Evolutionary conservation across 2,329 filamentous ascomycete species (phyloP), one percentile per base, ranked within the genome.

Genomic region (Trichoderma harzianum): DNA sequence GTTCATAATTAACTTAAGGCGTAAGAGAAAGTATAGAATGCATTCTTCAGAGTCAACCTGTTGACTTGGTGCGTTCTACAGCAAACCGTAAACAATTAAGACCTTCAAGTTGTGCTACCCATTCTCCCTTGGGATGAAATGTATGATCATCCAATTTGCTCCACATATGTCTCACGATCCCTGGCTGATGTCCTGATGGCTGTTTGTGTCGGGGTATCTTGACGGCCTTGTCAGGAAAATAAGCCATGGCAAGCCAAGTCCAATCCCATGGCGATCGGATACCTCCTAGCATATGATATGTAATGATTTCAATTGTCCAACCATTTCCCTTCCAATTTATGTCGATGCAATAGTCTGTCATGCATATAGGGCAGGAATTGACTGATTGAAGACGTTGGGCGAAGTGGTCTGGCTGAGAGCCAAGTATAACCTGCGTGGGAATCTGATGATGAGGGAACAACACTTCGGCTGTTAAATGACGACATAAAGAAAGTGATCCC

Each of bases 261-360:
- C 65, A 57, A 55, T 75, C 73, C 5, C 6, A 47, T 24, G 73
- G 73, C 7, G 73, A 72, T 14, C 69, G 62, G 18, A 66, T 67
- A n/a, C 14, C 43, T 61, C 74, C 73, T 24, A 74, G 69, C 34
- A 68, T 67, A n/a, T 55, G 69, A 58, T 72, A 75, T 28, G 51
- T 69, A 24, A 51, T 28, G 5, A 74, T 61, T 18, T 34, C 55
- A 6, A 75, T 66, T 18, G 39, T 34, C 73, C 74, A 74, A 10
- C 57, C 58, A 18, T 73, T 43, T 28, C 24, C 32, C 26, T 63
- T 28, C 69, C 67, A 60, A 1, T n/a, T 65, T 34, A 70, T 64
- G 30, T 69, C 51, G 18, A 73, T 57, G 43, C 61, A 63, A 36
- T 70, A 74, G 69, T 74, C 71, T 24, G 67, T 72, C 24, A 72